Evolutionary conservation across 495 filamentous ascomycete genomes (phyloP), one percentile per base, ranked within the genome.

Genomic region (Neurospora hispaniola): DNA sequence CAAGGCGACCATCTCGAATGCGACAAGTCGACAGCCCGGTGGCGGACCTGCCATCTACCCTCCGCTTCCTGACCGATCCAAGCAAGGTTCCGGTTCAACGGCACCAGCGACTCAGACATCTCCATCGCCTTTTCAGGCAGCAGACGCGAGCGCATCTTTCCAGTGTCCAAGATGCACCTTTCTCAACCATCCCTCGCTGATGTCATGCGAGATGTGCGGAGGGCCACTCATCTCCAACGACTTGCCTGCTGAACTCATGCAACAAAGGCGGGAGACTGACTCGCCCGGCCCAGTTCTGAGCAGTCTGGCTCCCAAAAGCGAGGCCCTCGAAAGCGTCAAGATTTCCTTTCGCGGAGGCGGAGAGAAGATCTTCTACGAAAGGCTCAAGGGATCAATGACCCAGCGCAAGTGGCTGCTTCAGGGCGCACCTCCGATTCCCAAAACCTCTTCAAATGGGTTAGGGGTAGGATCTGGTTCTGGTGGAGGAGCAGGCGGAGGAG

Each of bases 371-470:
- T 97, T 99, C 75, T 89, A 93, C 74, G 95, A 98, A 75, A 86
- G 94, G 68, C 86, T 99, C 14, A 98, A 94, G 77, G 88, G 89
- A 20, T 91, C 92, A 18, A 89, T 98, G 83, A 88, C 93, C 18
- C 96, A 99, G 79, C 87, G 96, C 27, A 98, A 98, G 87, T 99
- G 96, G 96, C 89, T 99, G 14, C 85, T 98, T 16, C 92, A 94
- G 71, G 90, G 91, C 76, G 96, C 96, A 9, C 96, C 96, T n/a
- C 93, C 95, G 1, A 88, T 97, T 23, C 96, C 96, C 12, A 79
- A 90, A 86, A 80, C 93, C 89, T 70, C 92, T 3, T 75, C 75
- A 0, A 42, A 74, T 2, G 76, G 73, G 16, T 71, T 70, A 11
- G 74, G 40, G 40, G 88, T 16, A 88, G 88, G 16, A 85, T 91